phyloP scores from a whole-genome alignment of 352 stramenopile genomes.

The Phytophthora megakarya region DNA sequence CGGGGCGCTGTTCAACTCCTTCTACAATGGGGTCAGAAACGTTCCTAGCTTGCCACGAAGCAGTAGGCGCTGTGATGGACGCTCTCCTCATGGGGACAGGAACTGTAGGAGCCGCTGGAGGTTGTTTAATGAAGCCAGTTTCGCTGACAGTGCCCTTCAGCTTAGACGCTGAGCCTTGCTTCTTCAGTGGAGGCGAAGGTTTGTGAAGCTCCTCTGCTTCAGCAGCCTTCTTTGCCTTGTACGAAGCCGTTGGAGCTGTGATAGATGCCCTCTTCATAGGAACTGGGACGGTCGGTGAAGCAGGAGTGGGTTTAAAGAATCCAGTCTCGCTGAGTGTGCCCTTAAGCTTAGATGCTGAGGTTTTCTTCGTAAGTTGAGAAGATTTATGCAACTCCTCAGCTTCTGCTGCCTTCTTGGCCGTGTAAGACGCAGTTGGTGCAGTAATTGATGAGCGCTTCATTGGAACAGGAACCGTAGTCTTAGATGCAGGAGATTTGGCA shows the following conservation, averaged over 20 bases:
- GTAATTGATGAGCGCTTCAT: slow-evolving; percentile 39
- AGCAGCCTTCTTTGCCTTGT: slow-evolving; percentile 28
- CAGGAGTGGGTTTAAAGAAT: slow-evolving; percentile 29
- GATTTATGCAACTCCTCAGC: slow-evolving; percentile 14
- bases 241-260: slow-evolving; percentile 38
- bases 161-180: slow-evolving; percentile 14
- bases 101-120: slow-evolving; percentile 29
- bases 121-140: slow-evolving; percentile 35
- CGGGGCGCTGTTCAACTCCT: background rate
- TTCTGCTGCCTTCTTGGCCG: slow-evolving; percentile 32
- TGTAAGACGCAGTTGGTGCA: slow-evolving; percentile 35
- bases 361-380: slow-evolving; percentile 23
- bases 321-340: slow-evolving; percentile 22
- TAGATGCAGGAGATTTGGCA: slow-evolving; percentile 21
- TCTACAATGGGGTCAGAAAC: background rate
- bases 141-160: slow-evolving; percentile 20
- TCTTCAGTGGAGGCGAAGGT: slow-evolving; percentile 7
- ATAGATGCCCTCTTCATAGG: slow-evolving; percentile 40
- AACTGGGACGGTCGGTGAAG: slow-evolving; percentile 31
- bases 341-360: slow-evolving; percentile 19
- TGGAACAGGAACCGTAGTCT: slow-evolving; percentile 20
- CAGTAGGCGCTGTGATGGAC: slow-evolving; percentile 42
- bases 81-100: slow-evolving; percentile 35
- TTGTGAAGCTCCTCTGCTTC: slow-evolving; percentile 17
- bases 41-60: slow-evolving; percentile 37